These are phyloP conservation scores for Beta vulgaris DNA, from an alignment of 148 eudicot species.

Conservation along the genomic window DNA sequence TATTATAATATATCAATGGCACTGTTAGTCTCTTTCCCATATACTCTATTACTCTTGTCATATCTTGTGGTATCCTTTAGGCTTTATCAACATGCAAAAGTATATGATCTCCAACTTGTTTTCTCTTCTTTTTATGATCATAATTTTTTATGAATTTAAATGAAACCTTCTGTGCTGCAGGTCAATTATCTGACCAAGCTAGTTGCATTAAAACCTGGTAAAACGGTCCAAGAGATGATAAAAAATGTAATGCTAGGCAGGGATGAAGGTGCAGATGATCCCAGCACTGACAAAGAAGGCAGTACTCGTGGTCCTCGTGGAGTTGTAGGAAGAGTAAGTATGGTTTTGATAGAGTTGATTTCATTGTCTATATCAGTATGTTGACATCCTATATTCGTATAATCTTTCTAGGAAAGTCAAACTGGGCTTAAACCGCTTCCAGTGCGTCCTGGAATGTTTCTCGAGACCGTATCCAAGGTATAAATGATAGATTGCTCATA, in stretches of 20 bases:
- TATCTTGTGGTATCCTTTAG: neutral
- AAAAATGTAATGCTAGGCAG: slow-evolving; percentile 89
- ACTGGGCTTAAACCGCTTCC: slow-evolving; percentile 68
- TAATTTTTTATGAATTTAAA: slow-evolving; percentile 2
- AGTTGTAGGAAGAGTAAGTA: slow-evolving; percentile 69
- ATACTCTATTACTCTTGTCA: neutral
- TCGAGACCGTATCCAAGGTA: slow-evolving; percentile 96
- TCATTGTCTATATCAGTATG: neutral
- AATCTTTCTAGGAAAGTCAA: slow-evolving; percentile 61
- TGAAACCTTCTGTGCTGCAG: slow-evolving; percentile 38
- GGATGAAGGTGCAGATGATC: slow-evolving; percentile 85
- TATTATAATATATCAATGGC: neutral
- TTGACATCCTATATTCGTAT: neutral
- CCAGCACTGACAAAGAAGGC: slow-evolving; percentile 38
- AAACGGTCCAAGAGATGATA: slow-evolving; percentile 75
- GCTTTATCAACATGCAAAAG: neutral
- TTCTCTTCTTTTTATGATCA: neutral
- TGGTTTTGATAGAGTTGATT: neutral
- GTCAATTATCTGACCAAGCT: slow-evolving; percentile 88
- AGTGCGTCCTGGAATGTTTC: slow-evolving; percentile 99
- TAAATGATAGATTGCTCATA: neutral
- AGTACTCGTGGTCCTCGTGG: slow-evolving; percentile 36
- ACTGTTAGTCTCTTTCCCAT: neutral
- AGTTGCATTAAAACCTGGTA: slow-evolving; percentile 84
- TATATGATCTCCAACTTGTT: neutral